A percentile compares a stretch with the other conserved stretches of the same genome.
phyloP scores from a whole-genome alignment of 768 basidiomycete genomes.

The Termitomyces eurrhizus region DNA sequence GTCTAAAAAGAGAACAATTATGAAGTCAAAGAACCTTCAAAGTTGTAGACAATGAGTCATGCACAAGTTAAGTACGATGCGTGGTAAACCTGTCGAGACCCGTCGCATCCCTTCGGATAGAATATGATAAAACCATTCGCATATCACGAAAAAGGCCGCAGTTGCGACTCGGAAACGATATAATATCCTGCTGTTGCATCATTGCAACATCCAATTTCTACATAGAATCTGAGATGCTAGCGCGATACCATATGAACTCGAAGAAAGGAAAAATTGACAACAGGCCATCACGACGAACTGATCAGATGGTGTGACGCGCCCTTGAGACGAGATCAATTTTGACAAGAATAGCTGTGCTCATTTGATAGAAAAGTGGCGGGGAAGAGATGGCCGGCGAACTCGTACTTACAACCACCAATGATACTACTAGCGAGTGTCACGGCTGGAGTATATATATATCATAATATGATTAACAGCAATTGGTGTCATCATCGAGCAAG shows the following conservation, averaged over 20 bases:
- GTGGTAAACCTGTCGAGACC: not conserved
- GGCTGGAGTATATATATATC: not conserved
- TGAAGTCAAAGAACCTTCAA: too few relatives aligned
- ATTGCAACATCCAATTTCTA: not conserved
- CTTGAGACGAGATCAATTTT: not conserved
- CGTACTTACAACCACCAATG: not conserved
- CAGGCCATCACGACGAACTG: too few relatives aligned
- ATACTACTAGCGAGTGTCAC: not conserved
- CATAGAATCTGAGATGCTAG: not conserved
- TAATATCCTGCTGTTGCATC: not conserved
- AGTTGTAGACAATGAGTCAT: too few relatives aligned
- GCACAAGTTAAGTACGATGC: not conserved
- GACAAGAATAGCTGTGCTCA: not conserved
- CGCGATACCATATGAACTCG: not conserved
- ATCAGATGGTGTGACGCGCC: not conserved
- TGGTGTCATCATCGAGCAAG: not conserved
- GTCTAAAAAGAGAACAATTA: not conserved
- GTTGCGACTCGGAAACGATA: not conserved
- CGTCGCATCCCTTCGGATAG: not conserved
- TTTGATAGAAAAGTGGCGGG: not conserved
- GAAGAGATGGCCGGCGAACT: not conserved
- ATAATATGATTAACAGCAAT: not conserved
- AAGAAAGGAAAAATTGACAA: too few relatives aligned
- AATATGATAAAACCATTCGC: not conserved
- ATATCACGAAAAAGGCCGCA: not conserved